Base-by-base conservation (phyloP, 352 stramenopile species). In the Plasmopara muralis region DNA sequence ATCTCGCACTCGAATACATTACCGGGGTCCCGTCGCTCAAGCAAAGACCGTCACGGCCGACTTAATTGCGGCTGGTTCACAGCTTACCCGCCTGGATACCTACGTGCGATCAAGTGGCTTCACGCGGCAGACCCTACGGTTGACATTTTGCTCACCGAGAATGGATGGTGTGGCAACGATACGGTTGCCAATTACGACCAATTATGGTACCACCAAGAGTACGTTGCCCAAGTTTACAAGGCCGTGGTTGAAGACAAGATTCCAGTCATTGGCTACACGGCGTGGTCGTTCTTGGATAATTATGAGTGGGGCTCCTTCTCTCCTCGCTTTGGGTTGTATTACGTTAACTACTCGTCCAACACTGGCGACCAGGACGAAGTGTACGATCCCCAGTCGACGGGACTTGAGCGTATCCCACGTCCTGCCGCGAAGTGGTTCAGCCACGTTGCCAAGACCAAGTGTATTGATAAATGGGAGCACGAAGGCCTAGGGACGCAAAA, bases 261-360 rank as follows among this genome's bases (percentile, higher is more conserved):
- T 45, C 70, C 72, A 18, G 59, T 98, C 31, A 72, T 80, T 47
- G 89, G 86, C 7, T 98, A 97, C 65, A 97, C 93, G 66, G 87
- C 84, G 6, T 98, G 91, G 93, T 90, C 71, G 30, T 74, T 97
- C 28, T 60, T 98, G 44, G 92, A 98, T 62, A 98, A 98, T 58
- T 98, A 96, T 66, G 93, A 98, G 62, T 98, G 95, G 95, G 71
- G 89, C 4, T 83, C 71, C 38, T 87, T 74, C 55, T 63, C 67
- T 28, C 71, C 73, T 15, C 73, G 73, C 31, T 87, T 85, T 44
- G 76, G 76, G 5, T 62, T 87, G 38, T 87, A 72, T 57, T 83
- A 83, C 60, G 73, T 87, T 38, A 71, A 87, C 46, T 85, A 71
- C 44, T 68, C 72, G 20, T 54, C 58, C 29, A 37, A 57, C 8